Evolutionary conservation across 2,329 filamentous ascomycete species (phyloP).

Genomic region (Pyricularia sp.): DNA sequence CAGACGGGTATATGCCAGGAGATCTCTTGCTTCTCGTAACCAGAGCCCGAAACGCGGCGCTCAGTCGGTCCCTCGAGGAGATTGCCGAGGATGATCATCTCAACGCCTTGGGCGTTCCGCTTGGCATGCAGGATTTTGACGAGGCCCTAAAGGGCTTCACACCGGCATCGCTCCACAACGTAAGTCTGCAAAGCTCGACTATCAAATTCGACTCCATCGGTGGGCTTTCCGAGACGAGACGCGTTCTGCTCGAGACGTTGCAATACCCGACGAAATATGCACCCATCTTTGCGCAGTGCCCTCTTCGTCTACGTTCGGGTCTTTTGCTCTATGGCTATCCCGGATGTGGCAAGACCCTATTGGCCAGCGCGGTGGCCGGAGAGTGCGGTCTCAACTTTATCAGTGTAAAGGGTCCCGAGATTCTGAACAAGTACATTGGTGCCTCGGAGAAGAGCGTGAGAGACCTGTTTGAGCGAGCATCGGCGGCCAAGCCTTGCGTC

Average conservation of each 20-base stretch:
- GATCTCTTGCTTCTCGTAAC: slow-evolving; percentile 78
- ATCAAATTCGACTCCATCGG: slow-evolving; percentile 90
- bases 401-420: slow-evolving; percentile 93
- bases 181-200: slow-evolving; percentile 82
- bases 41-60: slow-evolving; percentile 78
- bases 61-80: slow-evolving; percentile 66
- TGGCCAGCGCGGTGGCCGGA: slow-evolving; percentile 92
- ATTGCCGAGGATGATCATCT: slow-evolving; percentile 25
- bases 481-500: slow-evolving; percentile 82
- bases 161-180: slow-evolving; percentile 84
- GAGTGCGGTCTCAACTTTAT: slow-evolving; percentile 98
- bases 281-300: slow-evolving; percentile 92
- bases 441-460: slow-evolving; percentile 93
- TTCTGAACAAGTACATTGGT: slow-evolving; percentile 98
- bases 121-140: slow-evolving; percentile 67
- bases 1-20: slow-evolving; percentile 95
- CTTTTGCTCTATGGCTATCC: slow-evolving; percentile 89
- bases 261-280: slow-evolving; percentile 97
- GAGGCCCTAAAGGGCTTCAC: slow-evolving; percentile 84
- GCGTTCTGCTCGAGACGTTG: slow-evolving; percentile 85
- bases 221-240: slow-evolving; percentile 71
- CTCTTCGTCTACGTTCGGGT: slow-evolving; percentile 84
- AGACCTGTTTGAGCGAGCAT: slow-evolving; percentile 85
- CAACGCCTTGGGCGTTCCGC: slow-evolving; percentile 41
- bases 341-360: slow-evolving; percentile 89